Conservation (phyloP, 2,329 filamentous ascomycete species). For the Aspergillus pseudoglaucus region DNA sequence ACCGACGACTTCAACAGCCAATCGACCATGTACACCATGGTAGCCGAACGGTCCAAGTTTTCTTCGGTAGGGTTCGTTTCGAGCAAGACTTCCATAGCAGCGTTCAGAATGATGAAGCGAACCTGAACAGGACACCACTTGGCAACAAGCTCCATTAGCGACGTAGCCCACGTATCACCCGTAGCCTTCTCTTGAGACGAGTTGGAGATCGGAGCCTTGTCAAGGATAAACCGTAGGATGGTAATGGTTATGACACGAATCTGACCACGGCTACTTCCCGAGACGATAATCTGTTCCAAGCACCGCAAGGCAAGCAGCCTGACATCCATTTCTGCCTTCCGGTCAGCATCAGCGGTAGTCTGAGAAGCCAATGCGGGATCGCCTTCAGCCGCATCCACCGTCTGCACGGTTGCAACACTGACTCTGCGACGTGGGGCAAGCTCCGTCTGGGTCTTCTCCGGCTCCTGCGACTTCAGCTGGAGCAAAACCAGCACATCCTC, state of each 20-base stretch:
- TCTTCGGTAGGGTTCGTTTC: constrained; percentile 63
- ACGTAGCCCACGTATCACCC: constrained; percentile 69
- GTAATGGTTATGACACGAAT: constrained; percentile 69
- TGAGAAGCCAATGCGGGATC: constrained; percentile 61
- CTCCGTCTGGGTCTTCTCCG: constrained; percentile 64
- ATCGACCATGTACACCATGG: constrained; percentile 70
- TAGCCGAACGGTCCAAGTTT: constrained; percentile 65
- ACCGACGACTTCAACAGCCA: constrained; percentile 79
- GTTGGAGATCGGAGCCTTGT: constrained; percentile 48
- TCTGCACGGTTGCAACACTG: constrained; percentile 72
- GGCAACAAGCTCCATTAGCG: constrained; percentile 70
- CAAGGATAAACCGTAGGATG: constrained; percentile 65
- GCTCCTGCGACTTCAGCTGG: constrained; percentile 58
- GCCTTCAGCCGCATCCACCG: constrained; percentile 62
- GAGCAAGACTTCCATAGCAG: constrained; percentile 69
- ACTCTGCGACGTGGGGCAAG: constrained; percentile 60
- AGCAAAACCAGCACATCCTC: constrained; percentile 63
- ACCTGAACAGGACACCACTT: constrained; percentile 92
- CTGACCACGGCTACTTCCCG: constrained; percentile 69
- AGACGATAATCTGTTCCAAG: constrained; percentile 76
- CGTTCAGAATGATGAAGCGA: constrained; percentile 81
- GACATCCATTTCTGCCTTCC: constrained; percentile 81
- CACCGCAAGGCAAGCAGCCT: constrained; percentile 78
- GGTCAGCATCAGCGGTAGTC: constrained; percentile 80
- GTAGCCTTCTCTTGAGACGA: constrained; percentile 37